Evolutionary conservation across 768 basidiomycete genomes (phyloP), one percentile per base, ranked within the genome.

Genomic region (Antrodiella citrinella): DNA sequence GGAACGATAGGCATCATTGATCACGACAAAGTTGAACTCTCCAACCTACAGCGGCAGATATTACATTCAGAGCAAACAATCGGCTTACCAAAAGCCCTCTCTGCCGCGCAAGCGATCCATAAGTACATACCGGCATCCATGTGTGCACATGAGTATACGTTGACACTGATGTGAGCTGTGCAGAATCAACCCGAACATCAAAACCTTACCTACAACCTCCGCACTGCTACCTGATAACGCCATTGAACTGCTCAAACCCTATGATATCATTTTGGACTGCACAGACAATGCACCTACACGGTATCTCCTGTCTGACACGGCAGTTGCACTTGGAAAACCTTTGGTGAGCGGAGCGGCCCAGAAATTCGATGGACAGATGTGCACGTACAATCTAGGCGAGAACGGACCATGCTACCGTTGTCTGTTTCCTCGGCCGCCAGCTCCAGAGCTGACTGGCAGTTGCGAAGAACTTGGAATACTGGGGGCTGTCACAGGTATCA

Each of bases 291-390:
- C 85, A 1, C 81, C 87, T 2, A 93, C 92, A 0, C 85, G 96
- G 4, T 98, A 98, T 66, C 78, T 98, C 18, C 75, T 99, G 47
- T 93, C 91, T 21, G 94, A 98, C 63, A 79, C 81, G 0, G 81
- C 87, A 13, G 87, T 92, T 35, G 70, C 69, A 1, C 75, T 93
- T 1, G 67, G 70, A n/a, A 88, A 82, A 44, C 86, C 91, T 12
- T 82, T 98, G 35, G 84, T 98, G 30, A 91, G 88, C 51, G 95
- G 95, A 5, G 96, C 94, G 1, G 96, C 96, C 0, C 90, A 90
- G 61, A 79, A 79, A 58, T 85, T 76, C 57, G 88, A 91, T 53
- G 90, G 90, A 0, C 90, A 91, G 62, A 72, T 92, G 4, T 84
- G 80, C 59, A 71, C 78, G 12, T 92, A 89, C 63, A 89, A 91